A percentile compares a stretch with the other conserved stretches of the same genome.
These are phyloP conservation scores for Sapria himalayana DNA, from an alignment of 345 rosid genomes.

Conservation along the genomic window DNA sequence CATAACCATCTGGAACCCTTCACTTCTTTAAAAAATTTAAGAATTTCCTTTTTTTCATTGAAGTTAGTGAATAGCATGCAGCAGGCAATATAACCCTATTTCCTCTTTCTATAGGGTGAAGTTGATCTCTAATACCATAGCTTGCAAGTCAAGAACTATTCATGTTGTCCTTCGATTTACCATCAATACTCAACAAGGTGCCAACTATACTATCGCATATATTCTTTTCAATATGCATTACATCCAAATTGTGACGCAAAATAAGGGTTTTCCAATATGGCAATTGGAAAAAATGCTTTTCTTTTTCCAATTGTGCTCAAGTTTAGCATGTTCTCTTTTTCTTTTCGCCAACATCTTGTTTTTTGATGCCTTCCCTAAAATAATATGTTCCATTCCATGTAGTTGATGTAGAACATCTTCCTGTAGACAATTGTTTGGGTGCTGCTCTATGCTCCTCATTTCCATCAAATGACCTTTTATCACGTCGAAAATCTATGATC, in stretches of 20 bases:
- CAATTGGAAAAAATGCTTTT: slow-evolving; percentile 1
- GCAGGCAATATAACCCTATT: neutral
- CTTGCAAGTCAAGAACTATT: neutral
- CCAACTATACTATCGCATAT: slow-evolving; percentile 3
- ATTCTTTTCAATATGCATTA: slow-evolving; percentile 6
- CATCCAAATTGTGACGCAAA: neutral
- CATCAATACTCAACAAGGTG: neutral
- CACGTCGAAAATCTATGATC: neutral
- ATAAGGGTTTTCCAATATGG: slow-evolving; percentile 1
- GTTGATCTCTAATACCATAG: neutral
- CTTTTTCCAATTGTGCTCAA: neutral
- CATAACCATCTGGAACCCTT: neutral
- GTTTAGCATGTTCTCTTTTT: neutral
- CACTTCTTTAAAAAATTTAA: neutral
- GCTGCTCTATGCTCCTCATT: neutral
- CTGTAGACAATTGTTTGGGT: neutral
- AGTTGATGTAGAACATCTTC: neutral
- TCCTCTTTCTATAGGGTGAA: neutral
- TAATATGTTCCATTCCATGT: neutral
- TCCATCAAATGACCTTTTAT: neutral
- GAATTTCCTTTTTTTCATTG: neutral
- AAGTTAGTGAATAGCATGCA: neutral
- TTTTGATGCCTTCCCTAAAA: too few relatives aligned
- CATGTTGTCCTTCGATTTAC: neutral
- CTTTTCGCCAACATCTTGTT: too few relatives aligned